Base-by-base conservation (phyloP, 148 eudicot genomes). In the Camellia lanceoleosa region DNA sequence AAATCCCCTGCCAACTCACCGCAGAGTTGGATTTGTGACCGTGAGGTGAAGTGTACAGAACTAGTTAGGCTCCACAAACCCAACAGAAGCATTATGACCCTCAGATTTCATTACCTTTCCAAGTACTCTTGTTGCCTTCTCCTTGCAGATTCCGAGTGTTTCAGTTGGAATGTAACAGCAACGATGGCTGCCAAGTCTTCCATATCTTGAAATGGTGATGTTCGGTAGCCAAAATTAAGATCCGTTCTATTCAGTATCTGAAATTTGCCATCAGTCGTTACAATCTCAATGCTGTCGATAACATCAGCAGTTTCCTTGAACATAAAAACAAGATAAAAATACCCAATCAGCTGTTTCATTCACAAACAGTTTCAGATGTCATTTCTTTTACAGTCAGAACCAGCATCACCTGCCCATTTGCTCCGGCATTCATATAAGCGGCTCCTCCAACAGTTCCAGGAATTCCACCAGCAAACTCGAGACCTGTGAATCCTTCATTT, bases 381-480 rank as follows among this genome's bases (percentile, higher is more conserved):
- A 44, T 19, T 77, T 19, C 13, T 18, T 71, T 58, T 44, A 38
- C 12, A 58, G 13, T 41, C 46, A 52, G 63, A 23, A 43, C 20
- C 11, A 13, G 66, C 71, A 49, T 65, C 52, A 84, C 86, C 86
- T 84, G 84, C 72, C 81, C 83, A 74, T 74, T 84, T 65, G 84
- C 86, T 38, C 84, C 86, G 49, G 81, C 81, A 78, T 80, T 81
- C 81, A 78, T 78, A 67, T 72, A 80, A 67, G 69, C 79, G 13
- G 86, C 86, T 42, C 86, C 86, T 52, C 80, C 80, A 15, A 76
- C 86, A 54, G 80, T 80, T 23, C 86, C 83, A 52, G 86, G 83
- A 67, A 83, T 65, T 63, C 86, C 86, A 18, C 73, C 78, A n/a
- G 84, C 81, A 46, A 84, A 81, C 70, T 84, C 81, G 4, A 77